Evolutionary conservation across 2,329 filamentous ascomycete genomes (phyloP), one percentile per base, ranked within the genome.

Genomic region (Scedosporium apiospermum): DNA sequence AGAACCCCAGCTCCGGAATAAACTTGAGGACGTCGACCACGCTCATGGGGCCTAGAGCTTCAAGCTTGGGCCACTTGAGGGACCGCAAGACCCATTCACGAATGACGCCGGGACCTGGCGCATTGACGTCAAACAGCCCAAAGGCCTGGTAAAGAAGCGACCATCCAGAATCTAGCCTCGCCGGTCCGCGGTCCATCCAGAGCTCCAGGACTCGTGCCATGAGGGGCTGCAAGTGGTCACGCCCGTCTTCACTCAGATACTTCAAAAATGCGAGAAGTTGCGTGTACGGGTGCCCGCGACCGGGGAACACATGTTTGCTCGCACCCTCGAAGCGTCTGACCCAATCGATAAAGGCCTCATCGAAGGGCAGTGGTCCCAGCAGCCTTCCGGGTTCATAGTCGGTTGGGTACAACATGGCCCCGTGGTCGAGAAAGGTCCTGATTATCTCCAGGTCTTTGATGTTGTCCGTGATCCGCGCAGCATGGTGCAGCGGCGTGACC

Each of bases 121-220:
- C 53, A 6, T 30, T 41, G n/a, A 42, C 42, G 9, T 41, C 61
- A 16, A 58, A 58, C 10, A 51, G 30, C 1, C 53, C 53, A 27
- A 62, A 62, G 6, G 61, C 61, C 14, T 58, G 51, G 53, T 62
- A 62, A 12, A 62, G 53, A 7, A 62, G 38, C 18, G 61, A 58
- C 61, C 61, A 62, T 3, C 34, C 51, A 3, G 53, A 62, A 16
- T 44, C 51, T 18, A 58, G 3, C 51, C 41, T 30, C 38, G 46
- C 34, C 4, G 61, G 42, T 3, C 61, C 61, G 18, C 61, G 53
- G n/a, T 62, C 61, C 51, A 62, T 57, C 61, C 61, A 62, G 3
- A 62, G 53, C 7, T 58, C 61, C n/a, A 62, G 21, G n/a, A 49
- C 38, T 4, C 61, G 21, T 14, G 30, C 61, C 38, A 51, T 34